Evolutionary conservation across 2,329 filamentous ascomycete species (phyloP).

Genomic region (Aspergillus piperis): DNA sequence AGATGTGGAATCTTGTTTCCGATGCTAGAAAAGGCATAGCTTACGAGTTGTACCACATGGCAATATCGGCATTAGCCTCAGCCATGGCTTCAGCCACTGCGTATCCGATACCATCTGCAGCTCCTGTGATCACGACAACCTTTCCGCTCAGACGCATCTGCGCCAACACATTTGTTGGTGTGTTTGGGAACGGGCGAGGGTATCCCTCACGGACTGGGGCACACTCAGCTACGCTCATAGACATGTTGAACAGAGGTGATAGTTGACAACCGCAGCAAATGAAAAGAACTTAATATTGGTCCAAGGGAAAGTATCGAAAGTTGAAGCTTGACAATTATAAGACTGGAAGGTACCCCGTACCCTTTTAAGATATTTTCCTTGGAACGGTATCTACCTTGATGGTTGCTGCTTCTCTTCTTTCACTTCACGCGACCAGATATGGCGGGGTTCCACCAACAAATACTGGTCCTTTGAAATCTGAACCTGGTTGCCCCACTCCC

Average conservation of each 20-base stretch:
- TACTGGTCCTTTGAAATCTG: too few relatives aligned
- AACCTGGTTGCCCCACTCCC: not conserved
- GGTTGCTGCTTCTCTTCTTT: too few relatives aligned
- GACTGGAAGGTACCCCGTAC: too few relatives aligned
- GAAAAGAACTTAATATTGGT: not conserved
- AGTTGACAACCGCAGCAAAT: not conserved
- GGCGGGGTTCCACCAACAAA: too few relatives aligned
- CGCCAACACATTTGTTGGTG: constrained; percentile 47
- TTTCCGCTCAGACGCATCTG: constrained; percentile 48
- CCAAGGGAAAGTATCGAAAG: too few relatives aligned
- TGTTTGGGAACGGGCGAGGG: constrained; percentile 43
- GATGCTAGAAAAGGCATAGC: constrained; percentile 4
- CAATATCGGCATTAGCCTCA: constrained; percentile 49
- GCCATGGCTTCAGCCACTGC: constrained; percentile 51
- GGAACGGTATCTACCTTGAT: too few relatives aligned
- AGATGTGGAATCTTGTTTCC: not conserved
- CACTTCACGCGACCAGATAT: too few relatives aligned
- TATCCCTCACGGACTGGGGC: constrained; percentile 35
- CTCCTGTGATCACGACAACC: constrained; percentile 47
- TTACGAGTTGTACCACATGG: constrained; percentile 44
- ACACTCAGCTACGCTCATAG: constrained; percentile 40
- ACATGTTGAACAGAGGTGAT: constrained; percentile 35
- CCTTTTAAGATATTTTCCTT: too few relatives aligned
- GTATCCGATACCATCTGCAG: constrained; percentile 49
- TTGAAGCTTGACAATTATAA: too few relatives aligned